These are phyloP conservation scores for Neophaeococcomyces aloes DNA, from an alignment of 2,329 filamentous ascomycete genomes.

Conservation along the genomic window DNA sequence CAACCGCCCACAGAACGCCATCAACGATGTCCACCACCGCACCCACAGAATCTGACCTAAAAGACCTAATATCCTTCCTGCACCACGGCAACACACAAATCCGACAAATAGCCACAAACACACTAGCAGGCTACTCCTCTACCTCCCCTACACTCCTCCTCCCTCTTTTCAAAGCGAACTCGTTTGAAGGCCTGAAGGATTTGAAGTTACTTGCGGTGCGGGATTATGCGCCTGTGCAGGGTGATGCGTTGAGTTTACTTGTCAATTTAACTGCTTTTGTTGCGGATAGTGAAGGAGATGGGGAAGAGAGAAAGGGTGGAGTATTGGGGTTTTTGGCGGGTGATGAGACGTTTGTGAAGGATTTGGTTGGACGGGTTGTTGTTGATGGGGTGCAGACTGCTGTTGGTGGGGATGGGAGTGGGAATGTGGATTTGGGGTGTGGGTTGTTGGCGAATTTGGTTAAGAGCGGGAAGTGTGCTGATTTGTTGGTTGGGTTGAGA, in stretches of 20 bases:
- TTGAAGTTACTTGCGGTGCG: constrained; percentile 76
- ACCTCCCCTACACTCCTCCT: too few relatives aligned
- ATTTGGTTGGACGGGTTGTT: too few relatives aligned
- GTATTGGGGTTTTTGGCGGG: constrained; percentile 61
- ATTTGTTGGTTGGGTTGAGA: background rate
- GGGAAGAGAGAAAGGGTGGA: constrained; percentile 64
- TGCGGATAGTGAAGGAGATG: too few relatives aligned
- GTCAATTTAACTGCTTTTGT: constrained; percentile 91
- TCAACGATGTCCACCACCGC: too few relatives aligned
- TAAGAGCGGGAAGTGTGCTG: background rate
- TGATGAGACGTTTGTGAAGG: constrained; percentile 72
- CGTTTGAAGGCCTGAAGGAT: constrained; percentile 70
- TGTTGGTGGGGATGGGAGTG: constrained; percentile 54
- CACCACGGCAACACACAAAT: constrained; percentile 87
- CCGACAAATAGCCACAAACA: constrained; percentile 50
- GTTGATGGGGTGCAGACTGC: too few relatives aligned
- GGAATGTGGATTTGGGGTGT: constrained; percentile 3
- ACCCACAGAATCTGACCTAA: constrained; percentile 1
- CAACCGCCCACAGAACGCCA: background rate
- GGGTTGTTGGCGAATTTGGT: constrained; percentile 6
- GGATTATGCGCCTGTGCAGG: constrained; percentile 83
- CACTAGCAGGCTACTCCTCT: constrained; percentile 63
- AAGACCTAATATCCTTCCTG: constrained; percentile 65
- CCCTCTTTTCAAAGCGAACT: constrained; percentile 69
- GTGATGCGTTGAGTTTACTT: constrained; percentile 66